Evolutionary conservation across 768 basidiomycete genomes (phyloP).

Genomic region (Atractiella rhizophila): DNA sequence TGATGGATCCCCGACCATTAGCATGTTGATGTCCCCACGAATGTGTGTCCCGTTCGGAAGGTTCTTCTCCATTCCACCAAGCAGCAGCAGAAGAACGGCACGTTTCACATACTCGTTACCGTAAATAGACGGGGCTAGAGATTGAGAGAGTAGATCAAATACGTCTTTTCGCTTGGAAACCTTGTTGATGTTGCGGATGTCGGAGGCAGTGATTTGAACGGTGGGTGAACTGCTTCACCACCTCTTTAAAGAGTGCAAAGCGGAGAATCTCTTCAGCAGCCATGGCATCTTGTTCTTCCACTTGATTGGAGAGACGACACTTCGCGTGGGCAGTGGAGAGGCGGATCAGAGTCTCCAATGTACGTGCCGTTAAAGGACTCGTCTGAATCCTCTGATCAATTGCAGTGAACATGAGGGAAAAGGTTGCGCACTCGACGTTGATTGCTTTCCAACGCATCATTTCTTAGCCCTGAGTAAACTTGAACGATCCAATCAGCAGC

Average conservation of each 20-base stretch:
- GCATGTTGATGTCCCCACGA: slow-evolving; percentile 93
- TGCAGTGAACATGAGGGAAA: slow-evolving; percentile 13
- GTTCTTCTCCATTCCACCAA: slow-evolving; percentile 95
- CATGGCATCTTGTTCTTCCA: slow-evolving; percentile 59
- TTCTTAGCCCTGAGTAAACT: slow-evolving; percentile 70
- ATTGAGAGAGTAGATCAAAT: slow-evolving; percentile 68
- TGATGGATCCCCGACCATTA: slow-evolving; percentile 99
- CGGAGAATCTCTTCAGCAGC: slow-evolving; percentile 86
- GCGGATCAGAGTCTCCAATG: slow-evolving; percentile 93
- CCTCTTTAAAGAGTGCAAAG: slow-evolving; percentile 93
- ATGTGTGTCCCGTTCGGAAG: slow-evolving; percentile 91
- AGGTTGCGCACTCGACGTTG: slow-evolving; percentile 41
- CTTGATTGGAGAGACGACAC: slow-evolving; percentile 59
- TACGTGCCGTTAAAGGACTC: slow-evolving; percentile 88
- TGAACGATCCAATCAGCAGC: slow-evolving; percentile 84
- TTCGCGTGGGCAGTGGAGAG: slow-evolving; percentile 95
- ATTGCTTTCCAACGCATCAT: slow-evolving; percentile 73
- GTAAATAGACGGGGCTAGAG: slow-evolving; percentile 88
- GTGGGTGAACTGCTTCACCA: too few species aligned
- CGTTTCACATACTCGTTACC: slow-evolving; percentile 90
- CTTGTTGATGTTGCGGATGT: slow-evolving; percentile 89
- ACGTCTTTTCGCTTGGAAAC: slow-evolving; percentile 65
- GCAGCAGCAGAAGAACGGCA: slow-evolving; percentile 68
- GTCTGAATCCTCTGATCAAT: slow-evolving; percentile 35
- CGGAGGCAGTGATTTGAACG: slow-evolving; percentile 75